Evolutionary conservation across 768 basidiomycete genomes (phyloP).

Genomic region (Lactarius pseudohatsudake): DNA sequence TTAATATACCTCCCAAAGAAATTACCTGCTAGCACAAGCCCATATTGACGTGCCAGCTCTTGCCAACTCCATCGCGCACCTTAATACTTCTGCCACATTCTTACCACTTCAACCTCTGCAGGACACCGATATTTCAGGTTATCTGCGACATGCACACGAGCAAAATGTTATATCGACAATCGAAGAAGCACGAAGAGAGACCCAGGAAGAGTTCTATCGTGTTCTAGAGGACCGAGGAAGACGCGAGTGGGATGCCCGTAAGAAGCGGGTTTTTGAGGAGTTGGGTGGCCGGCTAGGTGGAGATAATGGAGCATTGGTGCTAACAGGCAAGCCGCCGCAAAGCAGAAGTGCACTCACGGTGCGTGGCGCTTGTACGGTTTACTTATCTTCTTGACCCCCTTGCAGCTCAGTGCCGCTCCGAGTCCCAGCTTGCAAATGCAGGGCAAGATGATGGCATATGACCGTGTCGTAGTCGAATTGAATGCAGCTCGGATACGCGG

Average conservation of each 20-base stretch:
- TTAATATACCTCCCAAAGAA: constrained; percentile 45
- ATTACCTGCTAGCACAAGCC: constrained; percentile 90
- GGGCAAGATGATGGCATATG: constrained; percentile 95
- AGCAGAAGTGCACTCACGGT: constrained; percentile 57
- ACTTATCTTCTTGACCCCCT: constrained; percentile 17
- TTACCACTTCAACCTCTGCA: constrained; percentile 89
- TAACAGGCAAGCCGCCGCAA: constrained; percentile 62
- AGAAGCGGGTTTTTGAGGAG: constrained; percentile 87
- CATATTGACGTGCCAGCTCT: constrained; percentile 92
- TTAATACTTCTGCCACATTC: constrained; percentile 81
- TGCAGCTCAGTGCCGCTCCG: constrained; percentile 48
- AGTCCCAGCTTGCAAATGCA: constrained; percentile 78
- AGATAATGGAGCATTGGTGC: constrained; percentile 54
- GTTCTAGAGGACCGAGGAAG: constrained; percentile 72
- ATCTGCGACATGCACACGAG: constrained; percentile 91
- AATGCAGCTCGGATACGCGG: constrained; percentile 72
- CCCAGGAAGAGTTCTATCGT: constrained; percentile 81
- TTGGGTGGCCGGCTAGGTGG: constrained; percentile 66
- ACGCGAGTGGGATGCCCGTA: constrained; percentile 87
- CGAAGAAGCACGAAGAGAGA: constrained; percentile 83
- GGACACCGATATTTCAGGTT: constrained; percentile 93
- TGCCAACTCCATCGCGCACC: constrained; percentile 75
- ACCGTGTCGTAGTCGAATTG: constrained; percentile 74
- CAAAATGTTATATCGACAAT: constrained; percentile 93
- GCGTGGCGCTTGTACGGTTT: constrained; percentile 32